phyloP scores from a whole-genome alignment of 768 basidiomycete species.

The Boletus eberwhitei region DNA sequence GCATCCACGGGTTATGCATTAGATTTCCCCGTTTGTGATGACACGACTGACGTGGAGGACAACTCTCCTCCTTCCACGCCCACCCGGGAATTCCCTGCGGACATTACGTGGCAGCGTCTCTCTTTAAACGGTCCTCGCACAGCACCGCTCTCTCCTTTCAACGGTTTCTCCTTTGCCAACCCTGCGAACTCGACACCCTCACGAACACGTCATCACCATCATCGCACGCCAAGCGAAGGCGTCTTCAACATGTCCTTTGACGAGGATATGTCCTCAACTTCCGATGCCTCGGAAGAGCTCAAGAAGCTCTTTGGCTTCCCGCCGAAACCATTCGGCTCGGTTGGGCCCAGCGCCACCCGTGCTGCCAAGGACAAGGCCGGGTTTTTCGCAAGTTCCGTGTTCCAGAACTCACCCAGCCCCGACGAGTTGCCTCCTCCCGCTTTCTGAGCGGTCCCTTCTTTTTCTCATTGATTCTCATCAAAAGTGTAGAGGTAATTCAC shows the following conservation, averaged over 20 bases:
- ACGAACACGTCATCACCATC: constrained; percentile 41
- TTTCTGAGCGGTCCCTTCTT: constrained; percentile 45
- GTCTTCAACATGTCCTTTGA: constrained; percentile 76
- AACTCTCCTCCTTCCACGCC: constrained; percentile 53
- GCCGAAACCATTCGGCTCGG: constrained; percentile 28
- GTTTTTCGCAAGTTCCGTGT: constrained; percentile 76
- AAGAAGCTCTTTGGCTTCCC: constrained; percentile 35
- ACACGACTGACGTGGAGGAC: constrained; percentile 51
- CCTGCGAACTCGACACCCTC: constrained; percentile 36
- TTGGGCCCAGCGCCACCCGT: constrained; percentile 26
- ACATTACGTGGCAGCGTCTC: constrained; percentile 33
- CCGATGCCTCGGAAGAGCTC: constrained; percentile 37
- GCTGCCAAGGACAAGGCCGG: constrained; percentile 37
- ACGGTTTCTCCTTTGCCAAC: constrained; percentile 40
- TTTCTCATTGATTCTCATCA: constrained; percentile 17
- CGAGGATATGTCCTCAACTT: constrained; percentile 50
- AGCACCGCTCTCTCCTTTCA: constrained; percentile 43
- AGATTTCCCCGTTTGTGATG: constrained; percentile 71
- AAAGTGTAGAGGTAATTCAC: constrained; percentile 40
- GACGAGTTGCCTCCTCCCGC: constrained; percentile 73
- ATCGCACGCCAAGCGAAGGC: constrained; percentile 66
- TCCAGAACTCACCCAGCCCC: constrained; percentile 85
- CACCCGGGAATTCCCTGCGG: constrained; percentile 38
- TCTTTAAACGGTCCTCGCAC: constrained; percentile 46
- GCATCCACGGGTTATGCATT: constrained; percentile 28